Evolutionary conservation across 2,329 filamentous ascomycete species (phyloP), one percentile per base, ranked within the genome.

Genomic region (Colletotrichum cuscutae): DNA sequence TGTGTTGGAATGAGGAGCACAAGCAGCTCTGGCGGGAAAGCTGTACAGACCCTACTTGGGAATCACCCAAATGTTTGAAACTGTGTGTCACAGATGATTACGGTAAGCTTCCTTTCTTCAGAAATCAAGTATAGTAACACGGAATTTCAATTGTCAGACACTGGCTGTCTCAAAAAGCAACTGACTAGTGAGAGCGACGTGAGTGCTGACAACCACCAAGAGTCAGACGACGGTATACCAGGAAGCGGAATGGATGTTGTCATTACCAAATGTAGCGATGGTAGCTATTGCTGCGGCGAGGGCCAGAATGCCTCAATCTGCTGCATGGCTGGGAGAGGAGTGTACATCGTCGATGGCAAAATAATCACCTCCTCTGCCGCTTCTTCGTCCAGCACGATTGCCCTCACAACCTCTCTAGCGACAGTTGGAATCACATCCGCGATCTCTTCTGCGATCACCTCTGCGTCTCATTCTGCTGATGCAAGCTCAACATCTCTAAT

Each of bases 41-140:
- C 52, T 78, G 76, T 65, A 77, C 76, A 19, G 77, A 78, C 60
- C 71, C 63, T 24, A 76, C 77, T 19, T 78, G 76, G 76, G 42
- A 75, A 26, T 73, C 68, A 49, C 71, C 74, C 0, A 74, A 56
- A 1, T 77, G 77, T 58, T 52, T 76, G n/a, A 77, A 77, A 56
- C 61, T 78, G 35, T 78, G 76, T 8, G n/a, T 56, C 8, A 57
- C 49, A 42, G 66, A 30, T 26, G 26, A 35, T 19, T 60, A 4
- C 37, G 61, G 71, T 70, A 59, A 58, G 53, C 5, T n/a, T 30
- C n/a, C 24, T 4, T 19, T 9, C 30, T 30, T n/a, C 3, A 22
- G 54, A 32, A 30, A 15, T 11, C 8, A 30, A 30, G 2, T 4
- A 57, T 13, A 32, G 11, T 26, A 8, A 56, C 13, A 42, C 12